These are phyloP conservation scores for Tolypocladium inflatum DNA, from an alignment of 2,329 filamentous ascomycete genomes.

Conservation along the genomic window DNA sequence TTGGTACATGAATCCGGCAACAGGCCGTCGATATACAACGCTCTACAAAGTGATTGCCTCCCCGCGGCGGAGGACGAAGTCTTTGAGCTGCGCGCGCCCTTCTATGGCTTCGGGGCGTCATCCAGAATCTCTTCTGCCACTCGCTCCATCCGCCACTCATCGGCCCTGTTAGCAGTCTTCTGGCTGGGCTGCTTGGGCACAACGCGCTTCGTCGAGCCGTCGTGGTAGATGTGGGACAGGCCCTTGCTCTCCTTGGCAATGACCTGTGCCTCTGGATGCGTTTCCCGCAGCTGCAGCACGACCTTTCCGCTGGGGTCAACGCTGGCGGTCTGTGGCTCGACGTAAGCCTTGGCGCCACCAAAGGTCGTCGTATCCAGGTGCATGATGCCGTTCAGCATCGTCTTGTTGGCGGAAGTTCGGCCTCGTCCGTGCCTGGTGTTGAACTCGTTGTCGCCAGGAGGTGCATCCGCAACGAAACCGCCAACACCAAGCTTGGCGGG, in stretches of 20 bases:
- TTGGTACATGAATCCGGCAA: slow-evolving; percentile 3
- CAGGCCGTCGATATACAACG: slow-evolving; percentile 2
- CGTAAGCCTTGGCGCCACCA: slow-evolving; percentile 47
- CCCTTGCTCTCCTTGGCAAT: slow-evolving; percentile 38
- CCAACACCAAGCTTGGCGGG: slow-evolving; percentile 41
- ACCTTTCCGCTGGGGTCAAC: slow-evolving; percentile 43
- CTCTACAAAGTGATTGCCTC: neutral
- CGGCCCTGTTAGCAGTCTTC: slow-evolving; percentile 1
- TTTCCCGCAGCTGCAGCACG: slow-evolving; percentile 31
- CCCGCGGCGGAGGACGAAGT: neutral
- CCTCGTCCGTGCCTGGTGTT: slow-evolving; percentile 17
- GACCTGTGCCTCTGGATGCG: slow-evolving; percentile 26
- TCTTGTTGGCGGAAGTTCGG: slow-evolving; percentile 10
- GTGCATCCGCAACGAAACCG: slow-evolving; percentile 40
- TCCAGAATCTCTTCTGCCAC: slow-evolving; percentile 19
- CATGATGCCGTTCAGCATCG: slow-evolving; percentile 23
- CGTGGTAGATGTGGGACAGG: slow-evolving; percentile 20
- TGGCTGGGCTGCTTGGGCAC: slow-evolving; percentile 3
- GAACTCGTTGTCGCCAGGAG: slow-evolving; percentile 32
- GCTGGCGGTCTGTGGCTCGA: slow-evolving; percentile 25
- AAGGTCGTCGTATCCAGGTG: slow-evolving; percentile 34
- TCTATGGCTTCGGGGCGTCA: neutral
- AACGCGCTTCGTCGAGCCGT: slow-evolving; percentile 10
- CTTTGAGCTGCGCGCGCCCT: neutral
- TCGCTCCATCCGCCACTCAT: slow-evolving; percentile 12